Evolutionary conservation across 2,329 filamentous ascomycete genomes (phyloP).

Genomic region (Pseudogymnoascus destructans): DNA sequence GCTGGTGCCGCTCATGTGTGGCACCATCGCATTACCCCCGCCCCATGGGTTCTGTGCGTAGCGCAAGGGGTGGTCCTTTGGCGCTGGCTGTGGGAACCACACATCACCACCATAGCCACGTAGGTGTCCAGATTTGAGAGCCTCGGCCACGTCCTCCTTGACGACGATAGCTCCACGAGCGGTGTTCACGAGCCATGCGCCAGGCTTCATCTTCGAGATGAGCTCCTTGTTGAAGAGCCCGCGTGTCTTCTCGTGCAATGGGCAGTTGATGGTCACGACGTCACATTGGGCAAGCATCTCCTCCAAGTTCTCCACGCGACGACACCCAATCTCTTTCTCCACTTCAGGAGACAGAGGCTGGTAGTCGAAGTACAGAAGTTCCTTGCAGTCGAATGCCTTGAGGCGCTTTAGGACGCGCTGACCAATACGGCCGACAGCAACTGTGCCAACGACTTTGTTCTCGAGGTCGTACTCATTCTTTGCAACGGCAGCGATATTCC

Average conservation of each 20-base stretch:
- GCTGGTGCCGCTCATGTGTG: constrained; percentile 98
- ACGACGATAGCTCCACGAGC: constrained; percentile 97
- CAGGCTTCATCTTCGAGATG: constrained; percentile 95
- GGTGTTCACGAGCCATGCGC: constrained; percentile 96
- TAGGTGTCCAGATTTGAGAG: constrained; percentile 82
- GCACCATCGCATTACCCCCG: constrained; percentile 96
- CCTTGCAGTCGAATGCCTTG: constrained; percentile 98
- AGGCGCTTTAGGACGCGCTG: constrained; percentile 94
- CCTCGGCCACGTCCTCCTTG: constrained; percentile 93
- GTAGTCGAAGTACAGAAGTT: constrained; percentile 99
- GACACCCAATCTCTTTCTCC: constrained; percentile 91
- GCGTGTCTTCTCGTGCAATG: constrained; percentile 92
- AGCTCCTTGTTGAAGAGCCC: constrained; percentile 98
- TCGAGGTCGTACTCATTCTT: constrained; percentile 99
- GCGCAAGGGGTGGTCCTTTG: constrained; percentile 83
- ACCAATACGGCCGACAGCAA: constrained; percentile 92
- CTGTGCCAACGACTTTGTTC: constrained; percentile 93
- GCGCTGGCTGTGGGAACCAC: constrained; percentile 97
- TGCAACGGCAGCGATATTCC: constrained; percentile 89
- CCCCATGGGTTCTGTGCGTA: constrained; percentile 89
- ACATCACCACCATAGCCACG: constrained; percentile 80
- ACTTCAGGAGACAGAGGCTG: constrained; percentile 76
- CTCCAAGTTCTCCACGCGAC: constrained; percentile 77
- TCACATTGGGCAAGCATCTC: constrained; percentile 92
- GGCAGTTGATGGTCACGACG: constrained; percentile 98